Percentiles rank a stretch among this genome's conserved stretches.
Conservation (phyloP, 768 basidiomycete species). For the Lactifluus subvellereus region DNA sequence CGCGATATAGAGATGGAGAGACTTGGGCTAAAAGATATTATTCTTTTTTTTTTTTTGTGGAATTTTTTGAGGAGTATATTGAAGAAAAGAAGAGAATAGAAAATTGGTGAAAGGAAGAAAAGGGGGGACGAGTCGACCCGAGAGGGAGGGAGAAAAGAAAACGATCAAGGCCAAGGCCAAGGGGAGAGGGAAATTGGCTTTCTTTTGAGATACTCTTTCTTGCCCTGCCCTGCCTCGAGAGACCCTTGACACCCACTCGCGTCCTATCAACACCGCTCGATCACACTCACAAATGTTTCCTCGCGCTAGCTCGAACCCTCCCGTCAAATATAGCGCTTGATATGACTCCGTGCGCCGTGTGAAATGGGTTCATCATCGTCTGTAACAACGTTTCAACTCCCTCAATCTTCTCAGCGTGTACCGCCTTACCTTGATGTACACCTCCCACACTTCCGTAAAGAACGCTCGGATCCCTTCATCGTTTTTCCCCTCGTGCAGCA, state of each 20-base stretch:
- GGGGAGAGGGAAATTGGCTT: conserved; percentile 28
- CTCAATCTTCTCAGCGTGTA: too few species aligned
- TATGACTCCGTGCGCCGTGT: conserved; percentile 81
- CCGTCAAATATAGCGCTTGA: conserved; percentile 77
- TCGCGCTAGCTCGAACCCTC: conserved; percentile 80
- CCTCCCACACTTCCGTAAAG: conserved; percentile 94
- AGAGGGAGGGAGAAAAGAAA: conserved; percentile 13
- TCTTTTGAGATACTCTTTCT: too few species aligned
- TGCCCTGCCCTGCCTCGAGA: too few species aligned
- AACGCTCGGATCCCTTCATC: conserved; percentile 94
- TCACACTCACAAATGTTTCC: conserved; percentile 56
- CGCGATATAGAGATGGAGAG: conserved; percentile 18
- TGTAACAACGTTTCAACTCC: conserved; percentile 33
- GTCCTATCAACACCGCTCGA: not conserved
- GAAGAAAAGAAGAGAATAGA: conserved; percentile 21
- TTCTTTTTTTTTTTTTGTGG: conserved; percentile 2
- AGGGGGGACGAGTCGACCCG: conserved; percentile 17
- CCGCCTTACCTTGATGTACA: conserved; percentile 82
- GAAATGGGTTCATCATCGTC: conserved; percentile 94
- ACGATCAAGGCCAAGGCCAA: conserved; percentile 25
- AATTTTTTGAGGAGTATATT: conserved; percentile 2
- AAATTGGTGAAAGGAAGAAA: conserved; percentile 26
- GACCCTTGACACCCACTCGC: not conserved
- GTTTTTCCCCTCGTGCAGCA: conserved; percentile 93
- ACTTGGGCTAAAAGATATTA: not conserved